A percentile compares a stretch with the other conserved stretches of the same genome.
Evolutionary conservation across 2,329 filamentous ascomycete species (phyloP).

Genomic region (Huntiella savannae): DNA sequence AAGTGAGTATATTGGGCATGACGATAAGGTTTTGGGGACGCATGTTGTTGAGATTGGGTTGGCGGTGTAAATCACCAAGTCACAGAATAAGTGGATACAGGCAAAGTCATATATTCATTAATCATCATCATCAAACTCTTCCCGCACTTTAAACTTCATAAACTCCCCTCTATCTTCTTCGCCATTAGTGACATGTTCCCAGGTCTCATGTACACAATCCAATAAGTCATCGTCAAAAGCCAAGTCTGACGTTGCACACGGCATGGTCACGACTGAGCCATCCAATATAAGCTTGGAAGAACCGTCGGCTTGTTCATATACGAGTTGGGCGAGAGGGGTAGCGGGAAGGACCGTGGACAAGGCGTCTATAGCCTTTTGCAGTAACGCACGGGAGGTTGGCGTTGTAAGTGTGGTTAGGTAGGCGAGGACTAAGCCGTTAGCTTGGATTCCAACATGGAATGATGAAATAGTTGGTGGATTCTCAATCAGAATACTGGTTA

Average conservation of each 20-base stretch:
- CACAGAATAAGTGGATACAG: neutral
- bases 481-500: conserved; percentile 61
- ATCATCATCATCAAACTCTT: conserved; percentile 39
- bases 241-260: conserved; percentile 41
- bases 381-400: no score
- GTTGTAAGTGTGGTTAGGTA: no score
- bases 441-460: conserved; percentile 5
- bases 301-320: conserved; percentile 32
- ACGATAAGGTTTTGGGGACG: conserved; percentile 5
- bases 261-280: conserved; percentile 34
- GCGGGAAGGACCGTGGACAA: conserved; percentile 12
- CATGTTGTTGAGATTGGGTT: conserved; percentile 10
- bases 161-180: conserved; percentile 34
- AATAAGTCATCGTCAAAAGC: conserved; percentile 56
- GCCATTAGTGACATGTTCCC: conserved; percentile 41
- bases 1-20: conserved; percentile 17
- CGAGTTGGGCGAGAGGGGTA: conserved; percentile 29
- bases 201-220: conserved; percentile 47
- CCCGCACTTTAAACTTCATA: conserved; percentile 61
- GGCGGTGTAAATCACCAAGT: neutral
- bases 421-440: no score
- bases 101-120: conserved; percentile 18
- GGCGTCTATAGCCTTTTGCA: no score
- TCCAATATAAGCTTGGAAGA: conserved; percentile 16
- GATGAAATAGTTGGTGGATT: conserved; percentile 9